Percentiles rank a stretch among this genome's conserved stretches.
Conservation (phyloP, 768 basidiomycete genomes). For the Daedalea quercina region DNA sequence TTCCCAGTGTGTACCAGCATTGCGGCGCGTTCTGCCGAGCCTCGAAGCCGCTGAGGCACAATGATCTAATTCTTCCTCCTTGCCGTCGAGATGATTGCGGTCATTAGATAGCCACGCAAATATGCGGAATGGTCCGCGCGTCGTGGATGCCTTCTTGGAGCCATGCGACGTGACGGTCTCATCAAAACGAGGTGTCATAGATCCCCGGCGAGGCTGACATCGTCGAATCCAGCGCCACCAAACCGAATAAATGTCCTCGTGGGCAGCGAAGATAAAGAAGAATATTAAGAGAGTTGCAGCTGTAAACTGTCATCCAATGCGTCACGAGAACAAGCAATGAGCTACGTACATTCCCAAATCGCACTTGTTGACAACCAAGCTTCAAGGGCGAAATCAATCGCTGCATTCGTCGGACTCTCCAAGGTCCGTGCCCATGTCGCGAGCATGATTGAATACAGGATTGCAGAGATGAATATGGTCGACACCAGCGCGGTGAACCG, state of each 20-base stretch:
- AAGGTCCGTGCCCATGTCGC: slow-evolving; percentile 10
- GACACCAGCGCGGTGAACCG: slow-evolving; percentile 14
- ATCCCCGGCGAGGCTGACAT: background rate
- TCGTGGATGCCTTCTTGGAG: background rate
- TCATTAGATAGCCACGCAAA: background rate
- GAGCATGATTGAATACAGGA: slow-evolving; percentile 13
- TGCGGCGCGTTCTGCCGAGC: background rate
- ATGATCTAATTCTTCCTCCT: background rate
- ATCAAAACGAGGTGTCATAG: background rate
- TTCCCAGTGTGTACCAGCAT: background rate
- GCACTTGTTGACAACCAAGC: slow-evolving; percentile 4
- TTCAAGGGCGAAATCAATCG: background rate
- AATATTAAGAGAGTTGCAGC: slow-evolving; percentile 12
- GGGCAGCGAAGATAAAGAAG: slow-evolving; percentile 18
- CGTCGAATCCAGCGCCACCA: slow-evolving; percentile 7
- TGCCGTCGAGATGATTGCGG: background rate
- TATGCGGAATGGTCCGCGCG: background rate
- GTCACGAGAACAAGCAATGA: background rate
- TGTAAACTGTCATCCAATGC: background rate
- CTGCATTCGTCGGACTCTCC: background rate
- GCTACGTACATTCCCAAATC: slow-evolving; percentile 17
- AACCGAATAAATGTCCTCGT: slow-evolving; percentile 16
- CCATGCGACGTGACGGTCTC: background rate
- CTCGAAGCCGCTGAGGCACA: background rate
- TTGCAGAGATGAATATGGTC: slow-evolving; percentile 13